Conservation (phyloP, 306 rosid genomes). For the Datisca glomerata region DNA sequence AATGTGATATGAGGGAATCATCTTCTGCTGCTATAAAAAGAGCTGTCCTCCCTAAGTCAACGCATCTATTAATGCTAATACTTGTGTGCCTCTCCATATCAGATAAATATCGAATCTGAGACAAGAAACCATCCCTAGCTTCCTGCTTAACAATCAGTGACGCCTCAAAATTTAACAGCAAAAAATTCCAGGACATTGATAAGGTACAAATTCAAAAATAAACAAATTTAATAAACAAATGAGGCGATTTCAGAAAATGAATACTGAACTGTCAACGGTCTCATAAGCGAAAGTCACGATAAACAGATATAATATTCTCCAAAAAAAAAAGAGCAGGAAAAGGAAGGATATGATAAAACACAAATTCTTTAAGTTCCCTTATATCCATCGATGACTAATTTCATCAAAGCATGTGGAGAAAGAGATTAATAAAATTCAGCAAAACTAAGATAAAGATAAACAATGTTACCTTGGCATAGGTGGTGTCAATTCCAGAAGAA, state of each 20-base stretch:
- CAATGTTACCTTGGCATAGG: conserved; percentile 54
- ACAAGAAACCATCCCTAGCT: conserved; percentile 69
- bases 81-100: conserved; percentile 70
- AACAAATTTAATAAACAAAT: no score
- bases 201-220: no score
- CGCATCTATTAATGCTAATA: conserved; percentile 60
- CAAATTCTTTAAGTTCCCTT: neutral
- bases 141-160: conserved; percentile 48
- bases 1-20: conserved; percentile 89
- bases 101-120: conserved; percentile 51
- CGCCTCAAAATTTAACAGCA: no score
- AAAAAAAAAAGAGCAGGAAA: neutral
- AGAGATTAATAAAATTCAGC: neutral
- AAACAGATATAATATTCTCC: no score
- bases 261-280: neutral
- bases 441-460: neutral
- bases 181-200: conserved; percentile 5
- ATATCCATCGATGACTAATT: neutral
- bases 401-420: neutral
- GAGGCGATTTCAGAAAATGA: neutral
- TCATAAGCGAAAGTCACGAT: no score
- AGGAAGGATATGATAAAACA: no score
- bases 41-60: conserved; percentile 81
- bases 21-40: conserved; percentile 85
- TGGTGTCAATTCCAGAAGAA: conserved; percentile 63